Evolutionary conservation across 2,329 filamentous ascomycete genomes (phyloP).

Genomic region (Bretziella fagacearum): DNA sequence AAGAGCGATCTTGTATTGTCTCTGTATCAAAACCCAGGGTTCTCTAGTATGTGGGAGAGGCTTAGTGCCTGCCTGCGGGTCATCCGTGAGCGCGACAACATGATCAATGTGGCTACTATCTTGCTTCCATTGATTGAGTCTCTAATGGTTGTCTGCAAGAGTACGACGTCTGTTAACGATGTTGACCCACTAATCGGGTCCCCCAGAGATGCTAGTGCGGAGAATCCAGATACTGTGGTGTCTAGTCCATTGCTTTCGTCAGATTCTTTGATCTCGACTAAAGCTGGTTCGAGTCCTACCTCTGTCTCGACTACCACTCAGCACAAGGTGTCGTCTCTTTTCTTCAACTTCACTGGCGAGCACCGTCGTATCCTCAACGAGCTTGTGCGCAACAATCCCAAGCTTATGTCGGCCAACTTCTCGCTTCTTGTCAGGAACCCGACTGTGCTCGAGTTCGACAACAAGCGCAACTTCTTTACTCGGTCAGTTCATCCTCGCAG

Average conservation of each 20-base stretch:
- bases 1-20: slow-evolving; percentile 75
- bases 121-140: slow-evolving; percentile 87
- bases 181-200: not conserved
- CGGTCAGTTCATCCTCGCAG: slow-evolving; percentile 64
- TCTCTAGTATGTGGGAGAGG: slow-evolving; percentile 81
- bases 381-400: slow-evolving; percentile 88
- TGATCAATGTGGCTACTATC: slow-evolving; percentile 94
- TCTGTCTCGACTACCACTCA: slow-evolving; percentile 42
- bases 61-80: slow-evolving; percentile 74
- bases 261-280: not conserved
- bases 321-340: slow-evolving; percentile 68
- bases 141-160: slow-evolving; percentile 98
- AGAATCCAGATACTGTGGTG: slow-evolving; percentile 14
- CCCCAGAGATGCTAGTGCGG: not conserved
- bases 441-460: slow-evolving; percentile 97
- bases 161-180: slow-evolving; percentile 64
- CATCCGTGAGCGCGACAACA: slow-evolving; percentile 81
- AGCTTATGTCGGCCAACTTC: slow-evolving; percentile 97
- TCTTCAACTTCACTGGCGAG: slow-evolving; percentile 95
- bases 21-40: slow-evolving; percentile 80
- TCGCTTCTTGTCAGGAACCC: slow-evolving; percentile 93
- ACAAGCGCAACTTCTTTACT: slow-evolving; percentile 98
- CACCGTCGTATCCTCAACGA: slow-evolving; percentile 97
- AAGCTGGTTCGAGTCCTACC: slow-evolving; percentile 34
- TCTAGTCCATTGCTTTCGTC: slow-evolving; percentile 21